Percentiles rank a stretch among this genome's conserved stretches.
Evolutionary conservation across 345 rosid species (phyloP).

Genomic region (thale cress (Arabidopsis thaliana)): TAIR10.1 NC_003074.8:9931001-9931500

Average conservation of each 20-base stretch:
- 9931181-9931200: conserved; percentile 86
- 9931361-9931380: conserved; percentile 71
- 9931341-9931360: conserved; percentile 80
- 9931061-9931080: conserved; percentile 57
- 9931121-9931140: background rate
- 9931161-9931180: conserved; percentile 80
- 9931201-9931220: conserved; percentile 75
- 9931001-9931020: conserved; percentile 59
- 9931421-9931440: conserved; percentile 1
- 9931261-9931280: conserved; percentile 67
- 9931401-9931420: background rate
- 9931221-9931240: conserved; percentile 70
- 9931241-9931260: conserved; percentile 70
- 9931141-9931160: conserved; percentile 52
- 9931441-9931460: conserved; percentile 8
- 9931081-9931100: conserved; percentile 8
- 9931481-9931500: conserved; percentile 71
- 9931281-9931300: conserved; percentile 79
- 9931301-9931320: conserved; percentile 69
- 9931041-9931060: conserved; percentile 50
- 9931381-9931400: background rate
- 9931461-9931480: conserved; percentile 73
- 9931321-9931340: conserved; percentile 80
- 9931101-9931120: background rate
- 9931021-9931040: conserved; percentile 61